Conservation (phyloP, 2,329 filamentous ascomycete genomes). For the Aureobasidium sp. region DNA sequence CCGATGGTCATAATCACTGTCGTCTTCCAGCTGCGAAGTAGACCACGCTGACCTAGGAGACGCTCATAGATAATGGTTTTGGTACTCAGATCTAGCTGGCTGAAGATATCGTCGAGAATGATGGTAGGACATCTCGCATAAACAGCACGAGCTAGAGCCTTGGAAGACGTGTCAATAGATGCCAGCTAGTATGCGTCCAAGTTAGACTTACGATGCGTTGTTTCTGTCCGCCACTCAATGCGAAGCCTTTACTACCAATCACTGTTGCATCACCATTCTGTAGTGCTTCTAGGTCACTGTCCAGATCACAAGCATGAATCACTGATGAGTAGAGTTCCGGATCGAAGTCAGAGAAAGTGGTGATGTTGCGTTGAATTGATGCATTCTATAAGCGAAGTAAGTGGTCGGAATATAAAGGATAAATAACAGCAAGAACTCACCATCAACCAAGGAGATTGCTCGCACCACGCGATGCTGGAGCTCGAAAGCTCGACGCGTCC, state of each 20-base stretch:
- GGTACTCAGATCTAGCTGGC: conserved; percentile 59
- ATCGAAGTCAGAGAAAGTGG: conserved; percentile 62
- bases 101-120: conserved; percentile 73
- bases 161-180: not conserved
- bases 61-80: conserved; percentile 35
- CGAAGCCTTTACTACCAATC: conserved; percentile 78
- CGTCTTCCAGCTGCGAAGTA: conserved; percentile 32
- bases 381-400: conserved; percentile 70
- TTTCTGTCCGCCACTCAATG: conserved; percentile 74
- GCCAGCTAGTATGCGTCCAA: not conserved
- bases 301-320: conserved; percentile 63
- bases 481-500: conserved; percentile 45
- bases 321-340: conserved; percentile 62
- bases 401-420: not conserved
- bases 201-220: conserved; percentile 61
- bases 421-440: not conserved
- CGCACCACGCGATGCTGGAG: conserved; percentile 31
- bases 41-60: conserved; percentile 35
- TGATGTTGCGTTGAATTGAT: conserved; percentile 67
- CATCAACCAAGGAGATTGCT: not conserved
- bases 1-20: conserved; percentile 36
- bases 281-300: conserved; percentile 71
- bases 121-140: conserved; percentile 75
- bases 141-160: conserved; percentile 59
- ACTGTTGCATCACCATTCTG: conserved; percentile 65